Conservation (phyloP, 495 filamentous ascomycete genomes). For the Aspergillus biplanus region DNA sequence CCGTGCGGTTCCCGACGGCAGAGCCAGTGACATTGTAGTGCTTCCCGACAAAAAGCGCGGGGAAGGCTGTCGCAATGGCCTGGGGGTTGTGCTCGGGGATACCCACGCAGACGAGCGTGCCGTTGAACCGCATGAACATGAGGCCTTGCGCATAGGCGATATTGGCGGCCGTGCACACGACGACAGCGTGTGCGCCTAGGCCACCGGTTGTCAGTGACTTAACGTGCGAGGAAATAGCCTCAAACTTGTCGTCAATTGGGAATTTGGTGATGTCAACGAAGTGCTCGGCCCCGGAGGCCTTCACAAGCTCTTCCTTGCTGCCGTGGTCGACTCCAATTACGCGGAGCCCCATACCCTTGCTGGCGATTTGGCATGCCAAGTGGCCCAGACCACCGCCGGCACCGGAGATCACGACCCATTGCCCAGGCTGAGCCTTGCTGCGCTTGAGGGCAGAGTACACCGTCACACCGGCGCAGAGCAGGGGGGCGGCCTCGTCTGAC, state of each 20-base stretch:
- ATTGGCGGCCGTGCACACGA: constrained; percentile 69
- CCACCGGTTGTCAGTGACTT: constrained; percentile 63
- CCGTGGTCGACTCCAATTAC: constrained; percentile 72
- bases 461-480: constrained; percentile 65
- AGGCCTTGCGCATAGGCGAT: constrained; percentile 64
- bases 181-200: constrained; percentile 63
- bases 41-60: constrained; percentile 53
- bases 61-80: constrained; percentile 60
- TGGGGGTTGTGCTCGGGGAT: constrained; percentile 64
- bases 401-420: constrained; percentile 69
- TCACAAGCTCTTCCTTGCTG: constrained; percentile 62
- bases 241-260: constrained; percentile 48
- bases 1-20: constrained; percentile 65
- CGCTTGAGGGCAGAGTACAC: constrained; percentile 63
- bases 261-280: constrained; percentile 69
- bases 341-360: constrained; percentile 63
- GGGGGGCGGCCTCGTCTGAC: constrained; percentile 64
- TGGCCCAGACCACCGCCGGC: constrained; percentile 71
- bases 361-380: constrained; percentile 66
- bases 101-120: constrained; percentile 67
- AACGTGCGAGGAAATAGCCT: constrained; percentile 56
- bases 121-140: constrained; percentile 64
- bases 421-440: constrained; percentile 58
- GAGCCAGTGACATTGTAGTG: constrained; percentile 61
- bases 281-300: constrained; percentile 64